Base-by-base conservation (phyloP, 495 filamentous ascomycete genomes). In the Aspergillus carlsbadensis region DNA sequence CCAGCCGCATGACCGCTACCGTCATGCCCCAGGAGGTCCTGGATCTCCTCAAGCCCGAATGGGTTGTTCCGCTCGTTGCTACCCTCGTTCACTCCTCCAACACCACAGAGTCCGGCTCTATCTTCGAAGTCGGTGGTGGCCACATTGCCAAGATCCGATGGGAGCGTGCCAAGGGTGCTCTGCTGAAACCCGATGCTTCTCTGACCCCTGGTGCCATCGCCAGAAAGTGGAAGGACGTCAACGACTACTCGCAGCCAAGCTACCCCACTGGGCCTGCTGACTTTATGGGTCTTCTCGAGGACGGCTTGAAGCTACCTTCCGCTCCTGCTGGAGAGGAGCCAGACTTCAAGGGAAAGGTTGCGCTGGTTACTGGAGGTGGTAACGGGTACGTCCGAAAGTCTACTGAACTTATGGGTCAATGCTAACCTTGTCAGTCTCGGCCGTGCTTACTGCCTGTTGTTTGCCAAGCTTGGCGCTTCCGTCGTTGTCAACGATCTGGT, bases 21-120 rank as follows among this genome's bases (percentile, higher is more conserved):
- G 81, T 98, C 51, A 98, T 98, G 95, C 95, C 94, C 43, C 92
- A 90, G 2, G 95, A 98, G 62, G 80, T 97, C 18, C 80, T 98
- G 46, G 85, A 90, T 53, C 86, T 85, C 67, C 81, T 98, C 54
- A 92, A 91, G 81, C 94, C 94, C 41, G 92, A 96, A 52, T 97
- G 92, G 92, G 85, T 98, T 55, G 91, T 98, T 43, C 94, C 94
- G 15, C 81, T 98, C 34, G 94, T 98, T 18, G 95, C 94, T 42
- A 83, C 89, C 49, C 81, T 98, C 40, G 87, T 87, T 10, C 94
- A 98, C 82, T 86, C 90, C 60, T 91, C 86, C 64, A 96, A 96
- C 78, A 86, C 82, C 2, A 77, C 73, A 42, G 94, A 98, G 78
- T 90, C 81, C 17, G 95, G 95, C 58, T 77, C 84, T 35, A 96